A percentile compares a stretch with the other conserved stretches of the same genome.
Conservation (phyloP, 352 stramenopile species). For the Phytophthora kernoviae region DNA sequence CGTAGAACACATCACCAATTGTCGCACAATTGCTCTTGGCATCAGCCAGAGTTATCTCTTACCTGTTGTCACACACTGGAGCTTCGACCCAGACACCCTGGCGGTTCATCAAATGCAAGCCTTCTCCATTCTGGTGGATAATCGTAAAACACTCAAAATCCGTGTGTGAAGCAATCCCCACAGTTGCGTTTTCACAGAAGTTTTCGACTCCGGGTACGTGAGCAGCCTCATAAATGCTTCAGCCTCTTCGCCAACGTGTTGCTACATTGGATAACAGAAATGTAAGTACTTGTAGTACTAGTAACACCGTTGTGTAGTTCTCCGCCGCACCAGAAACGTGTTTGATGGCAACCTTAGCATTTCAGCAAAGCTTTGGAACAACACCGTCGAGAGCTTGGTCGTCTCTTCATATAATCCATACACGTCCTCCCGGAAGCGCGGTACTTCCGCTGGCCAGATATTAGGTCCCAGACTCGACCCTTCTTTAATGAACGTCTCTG, state of each 20-base stretch:
- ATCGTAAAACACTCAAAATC: conserved; percentile 89
- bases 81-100: conserved; percentile 72
- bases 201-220: conserved; percentile 66
- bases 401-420: conserved; percentile 78
- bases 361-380: conserved; percentile 82
- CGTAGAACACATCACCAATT: background rate
- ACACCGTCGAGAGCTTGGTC: conserved; percentile 60
- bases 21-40: too few relatives aligned
- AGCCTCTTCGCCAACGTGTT: conserved; percentile 71
- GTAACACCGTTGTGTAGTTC: background rate
- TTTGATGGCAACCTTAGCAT: conserved; percentile 67
- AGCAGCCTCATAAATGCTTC: conserved; percentile 83
- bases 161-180: conserved; percentile 84
- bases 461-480: conserved; percentile 79
- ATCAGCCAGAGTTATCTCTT: conserved; percentile 2
- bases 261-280: conserved; percentile 25
- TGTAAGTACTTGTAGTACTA: background rate
- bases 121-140: conserved; percentile 82
- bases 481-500: conserved; percentile 55
- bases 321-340: conserved; percentile 60
- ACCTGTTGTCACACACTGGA: conserved; percentile 71
- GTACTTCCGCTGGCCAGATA: conserved; percentile 70
- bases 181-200: conserved; percentile 57
- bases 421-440: conserved; percentile 67
- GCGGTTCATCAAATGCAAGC: conserved; percentile 68